Evolutionary conservation across 129 eudicot genomes (phyloP).

Genomic region (Ambrosia trifida): DNA sequence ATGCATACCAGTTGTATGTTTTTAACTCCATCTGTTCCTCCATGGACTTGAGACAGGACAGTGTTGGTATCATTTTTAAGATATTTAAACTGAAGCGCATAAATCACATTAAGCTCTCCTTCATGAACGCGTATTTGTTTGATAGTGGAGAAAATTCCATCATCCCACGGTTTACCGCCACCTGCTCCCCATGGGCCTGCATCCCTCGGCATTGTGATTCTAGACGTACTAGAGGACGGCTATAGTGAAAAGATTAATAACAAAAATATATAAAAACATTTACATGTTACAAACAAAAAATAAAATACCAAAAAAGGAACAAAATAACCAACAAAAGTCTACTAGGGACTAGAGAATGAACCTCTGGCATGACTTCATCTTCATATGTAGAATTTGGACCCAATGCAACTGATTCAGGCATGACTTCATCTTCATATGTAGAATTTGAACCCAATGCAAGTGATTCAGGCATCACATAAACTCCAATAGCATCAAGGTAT

Average conservation of each 20-base stretch:
- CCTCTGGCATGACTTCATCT: not conserved
- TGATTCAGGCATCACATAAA: not conserved
- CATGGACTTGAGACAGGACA: not conserved
- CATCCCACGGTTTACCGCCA: not conserved
- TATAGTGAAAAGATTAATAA: not conserved
- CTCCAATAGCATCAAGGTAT: not conserved
- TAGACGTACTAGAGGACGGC: not conserved
- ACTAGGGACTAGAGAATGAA: not conserved
- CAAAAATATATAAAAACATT: not conserved
- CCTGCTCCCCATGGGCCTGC: not conserved
- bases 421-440: not conserved
- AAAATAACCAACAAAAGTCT: not conserved
- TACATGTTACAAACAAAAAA: not conserved
- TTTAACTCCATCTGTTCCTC: not conserved
- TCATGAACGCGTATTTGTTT: not conserved
- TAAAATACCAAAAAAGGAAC: not conserved
- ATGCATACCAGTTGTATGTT: not conserved
- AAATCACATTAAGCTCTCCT: not conserved
- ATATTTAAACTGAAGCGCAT: not conserved
- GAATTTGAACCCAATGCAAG: not conserved
- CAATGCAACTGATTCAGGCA: not conserved
- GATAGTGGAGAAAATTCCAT: not conserved
- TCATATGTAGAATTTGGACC: not conserved
- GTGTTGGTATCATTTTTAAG: not conserved
- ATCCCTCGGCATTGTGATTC: not conserved